Percentiles rank a stretch among this genome's conserved stretches.
Conservation (phyloP, 345 rosid species). For the Citrus cavaleriei region DNA sequence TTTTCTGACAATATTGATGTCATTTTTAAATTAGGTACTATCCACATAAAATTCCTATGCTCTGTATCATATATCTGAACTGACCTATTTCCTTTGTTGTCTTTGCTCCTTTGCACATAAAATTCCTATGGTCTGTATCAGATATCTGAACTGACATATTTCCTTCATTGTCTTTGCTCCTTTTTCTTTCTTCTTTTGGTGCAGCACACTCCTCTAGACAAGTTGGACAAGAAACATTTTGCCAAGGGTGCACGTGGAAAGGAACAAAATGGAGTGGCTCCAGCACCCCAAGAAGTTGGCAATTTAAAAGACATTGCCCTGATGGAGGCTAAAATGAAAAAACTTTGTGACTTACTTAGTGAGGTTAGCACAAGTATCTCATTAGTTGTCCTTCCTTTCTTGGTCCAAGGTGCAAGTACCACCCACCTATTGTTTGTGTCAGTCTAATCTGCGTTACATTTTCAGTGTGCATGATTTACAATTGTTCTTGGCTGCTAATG, state of each 20-base stretch:
- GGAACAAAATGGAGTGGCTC: slow-evolving; percentile 51
- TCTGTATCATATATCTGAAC: background rate
- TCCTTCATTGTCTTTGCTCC: background rate
- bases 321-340: slow-evolving; percentile 68
- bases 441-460: background rate
- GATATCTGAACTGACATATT: background rate
- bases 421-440: background rate
- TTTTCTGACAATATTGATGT: background rate
- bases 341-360: slow-evolving; percentile 61
- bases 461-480: background rate
- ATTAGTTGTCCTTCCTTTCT: background rate
- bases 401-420: background rate
- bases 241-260: slow-evolving; percentile 54
- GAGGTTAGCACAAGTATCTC: slow-evolving; percentile 50
- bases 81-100: background rate
- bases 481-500: background rate
- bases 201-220: slow-evolving; percentile 78
- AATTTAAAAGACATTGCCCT: slow-evolving; percentile 63
- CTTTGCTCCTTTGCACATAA: too few species aligned
- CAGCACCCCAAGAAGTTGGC: slow-evolving; percentile 39
- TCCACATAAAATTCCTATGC: background rate
- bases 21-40: background rate
- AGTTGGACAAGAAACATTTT: slow-evolving; percentile 89
- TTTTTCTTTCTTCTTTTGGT: background rate
- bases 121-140: background rate